Conservation (phyloP, 345 rosid genomes). For the Pugionium cornutum region DNA sequence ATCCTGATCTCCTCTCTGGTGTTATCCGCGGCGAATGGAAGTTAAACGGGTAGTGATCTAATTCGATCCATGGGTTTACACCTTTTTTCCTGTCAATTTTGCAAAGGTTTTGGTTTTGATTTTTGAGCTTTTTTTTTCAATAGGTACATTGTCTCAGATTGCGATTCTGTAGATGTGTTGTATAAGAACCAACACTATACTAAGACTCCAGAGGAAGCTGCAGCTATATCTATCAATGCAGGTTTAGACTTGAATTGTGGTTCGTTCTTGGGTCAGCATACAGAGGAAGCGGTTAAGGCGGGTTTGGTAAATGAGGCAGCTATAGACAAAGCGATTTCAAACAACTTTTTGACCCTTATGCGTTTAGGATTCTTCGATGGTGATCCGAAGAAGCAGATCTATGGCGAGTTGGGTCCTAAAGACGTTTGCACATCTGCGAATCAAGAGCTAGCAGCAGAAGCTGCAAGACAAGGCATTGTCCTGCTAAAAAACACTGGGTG, state of each 20-base stretch:
- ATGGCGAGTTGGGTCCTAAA: conserved; percentile 72
- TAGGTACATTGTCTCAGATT: conserved; percentile 88
- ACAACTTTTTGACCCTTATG: conserved; percentile 84
- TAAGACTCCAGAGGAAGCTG: conserved; percentile 88
- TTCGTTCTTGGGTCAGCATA: conserved; percentile 68
- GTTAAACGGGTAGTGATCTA: conserved; percentile 61
- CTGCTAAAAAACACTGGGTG: conserved; percentile 70
- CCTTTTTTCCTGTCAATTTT: neutral
- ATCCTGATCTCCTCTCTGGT: conserved; percentile 70
- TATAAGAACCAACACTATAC: conserved; percentile 70
- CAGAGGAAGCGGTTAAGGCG: conserved; percentile 71
- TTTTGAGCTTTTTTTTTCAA: conserved; percentile 1
- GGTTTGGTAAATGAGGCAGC: conserved; percentile 62
- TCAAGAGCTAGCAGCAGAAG: conserved; percentile 83
- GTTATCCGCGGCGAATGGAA: conserved; percentile 86
- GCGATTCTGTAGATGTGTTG: conserved; percentile 76
- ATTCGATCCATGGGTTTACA: neutral
- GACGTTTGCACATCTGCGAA: conserved; percentile 74
- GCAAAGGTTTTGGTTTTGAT: neutral
- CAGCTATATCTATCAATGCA: conserved; percentile 69
- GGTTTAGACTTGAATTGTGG: conserved; percentile 92
- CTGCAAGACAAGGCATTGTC: conserved; percentile 95
- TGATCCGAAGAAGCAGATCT: conserved; percentile 68
- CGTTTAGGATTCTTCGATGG: conserved; percentile 95
- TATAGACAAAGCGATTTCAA: conserved; percentile 62